Evolutionary conservation across 2,329 filamentous ascomycete genomes (phyloP).

Genomic region (Colletotrichum limetticola): DNA sequence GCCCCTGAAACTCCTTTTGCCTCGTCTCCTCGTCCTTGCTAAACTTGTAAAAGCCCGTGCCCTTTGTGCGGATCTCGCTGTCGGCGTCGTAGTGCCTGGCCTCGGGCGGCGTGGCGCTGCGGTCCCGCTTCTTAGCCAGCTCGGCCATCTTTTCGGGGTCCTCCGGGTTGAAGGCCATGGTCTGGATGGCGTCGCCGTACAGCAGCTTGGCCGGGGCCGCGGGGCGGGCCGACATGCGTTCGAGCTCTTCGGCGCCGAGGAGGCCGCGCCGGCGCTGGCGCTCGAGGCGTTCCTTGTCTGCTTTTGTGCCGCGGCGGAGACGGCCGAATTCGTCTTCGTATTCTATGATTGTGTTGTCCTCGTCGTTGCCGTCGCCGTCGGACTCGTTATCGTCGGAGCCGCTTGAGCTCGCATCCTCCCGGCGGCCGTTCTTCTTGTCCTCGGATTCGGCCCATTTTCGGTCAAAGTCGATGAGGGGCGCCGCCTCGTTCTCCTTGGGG

Average conservation of each 20-base stretch:
- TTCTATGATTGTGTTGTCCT: constrained; percentile 75
- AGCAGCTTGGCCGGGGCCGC: constrained; percentile 77
- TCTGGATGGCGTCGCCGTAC: constrained; percentile 86
- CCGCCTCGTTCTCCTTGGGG: constrained; percentile 71
- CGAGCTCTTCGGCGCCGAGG: constrained; percentile 69
- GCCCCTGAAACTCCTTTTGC: constrained; percentile 76
- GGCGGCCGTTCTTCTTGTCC: constrained; percentile 53
- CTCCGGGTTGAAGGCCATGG: constrained; percentile 83
- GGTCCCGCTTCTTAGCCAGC: constrained; percentile 81
- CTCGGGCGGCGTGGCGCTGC: constrained; percentile 81
- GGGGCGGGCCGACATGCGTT: constrained; percentile 76
- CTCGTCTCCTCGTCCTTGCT: constrained; percentile 77
- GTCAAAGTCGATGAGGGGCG: constrained; percentile 90
- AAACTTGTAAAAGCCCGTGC: constrained; percentile 93
- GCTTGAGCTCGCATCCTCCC: constrained; percentile 69
- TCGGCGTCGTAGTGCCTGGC: constrained; percentile 87
- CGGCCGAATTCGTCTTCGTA: constrained; percentile 94
- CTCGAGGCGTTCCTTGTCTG: constrained; percentile 73
- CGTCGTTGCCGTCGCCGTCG: constrained; percentile 51
- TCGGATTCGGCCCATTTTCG: constrained; percentile 88
- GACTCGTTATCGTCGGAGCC: constrained; percentile 51
- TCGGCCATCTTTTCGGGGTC: constrained; percentile 79
- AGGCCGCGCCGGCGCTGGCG: constrained; percentile 63
- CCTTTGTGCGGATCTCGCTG: constrained; percentile 85
- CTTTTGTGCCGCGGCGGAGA: constrained; percentile 76